Conservation (phyloP, 2,329 filamentous ascomycete species). For the Aspergillus novoparasiticus region DNA sequence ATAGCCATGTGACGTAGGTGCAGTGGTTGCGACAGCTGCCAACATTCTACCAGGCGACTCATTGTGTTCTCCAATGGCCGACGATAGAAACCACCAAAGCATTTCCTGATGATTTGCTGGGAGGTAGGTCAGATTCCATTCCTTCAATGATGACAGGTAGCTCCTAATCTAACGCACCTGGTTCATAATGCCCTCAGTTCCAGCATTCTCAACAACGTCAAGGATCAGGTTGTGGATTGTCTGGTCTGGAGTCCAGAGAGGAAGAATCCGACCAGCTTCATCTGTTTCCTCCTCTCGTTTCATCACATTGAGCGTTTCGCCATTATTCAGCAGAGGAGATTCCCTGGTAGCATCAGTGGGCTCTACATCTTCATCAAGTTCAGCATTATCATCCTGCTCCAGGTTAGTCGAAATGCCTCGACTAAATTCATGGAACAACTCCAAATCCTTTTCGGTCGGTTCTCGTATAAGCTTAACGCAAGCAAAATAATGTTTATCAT, state of each 20-base stretch:
- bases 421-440: conserved; percentile 43
- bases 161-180: conserved; percentile 26
- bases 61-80: conserved; percentile 58
- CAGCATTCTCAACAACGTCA: conserved; percentile 50
- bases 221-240: conserved; percentile 56
- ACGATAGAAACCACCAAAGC: conserved; percentile 56
- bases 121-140: conserved; percentile 5
- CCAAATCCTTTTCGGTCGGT: conserved; percentile 41
- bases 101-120: conserved; percentile 43
- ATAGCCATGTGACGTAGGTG: conserved; percentile 60
- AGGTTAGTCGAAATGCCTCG: conserved; percentile 29
- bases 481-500: conserved; percentile 37
- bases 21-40: conserved; percentile 60
- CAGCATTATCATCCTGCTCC: conserved; percentile 32
- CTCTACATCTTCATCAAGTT: conserved; percentile 40
- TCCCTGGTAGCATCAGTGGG: conserved; percentile 19
- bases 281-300: conserved; percentile 28
- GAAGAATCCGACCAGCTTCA: conserved; percentile 43
- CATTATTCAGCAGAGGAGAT: conserved; percentile 17
- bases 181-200: conserved; percentile 54
- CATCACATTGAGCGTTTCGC: conserved; percentile 12
- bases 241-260: conserved; percentile 59
- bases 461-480: conserved; percentile 49
- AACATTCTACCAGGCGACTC: conserved; percentile 56
- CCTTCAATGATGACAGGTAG: not conserved